Evolutionary conservation across 2,329 filamentous ascomycete species (phyloP).

Genomic region (Acrocalymma vagum): DNA sequence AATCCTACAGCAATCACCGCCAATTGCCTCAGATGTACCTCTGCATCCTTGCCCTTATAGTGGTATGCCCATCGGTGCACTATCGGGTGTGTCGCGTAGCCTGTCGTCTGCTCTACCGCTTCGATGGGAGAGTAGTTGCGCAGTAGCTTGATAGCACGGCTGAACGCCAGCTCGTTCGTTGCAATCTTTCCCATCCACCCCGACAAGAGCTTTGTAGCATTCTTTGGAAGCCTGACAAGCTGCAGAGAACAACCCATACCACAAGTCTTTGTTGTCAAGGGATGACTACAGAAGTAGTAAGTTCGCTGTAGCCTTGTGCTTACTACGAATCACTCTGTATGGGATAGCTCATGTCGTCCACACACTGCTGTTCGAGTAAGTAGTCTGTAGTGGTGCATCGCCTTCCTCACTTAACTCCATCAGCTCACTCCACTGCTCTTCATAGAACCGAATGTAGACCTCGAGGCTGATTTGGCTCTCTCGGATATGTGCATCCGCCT

Average conservation of each 20-base stretch:
- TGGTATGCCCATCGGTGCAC: slow-evolving; percentile 24
- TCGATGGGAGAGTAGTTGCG: slow-evolving; percentile 35
- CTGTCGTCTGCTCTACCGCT: slow-evolving; percentile 13
- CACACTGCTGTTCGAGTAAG: slow-evolving; percentile 34
- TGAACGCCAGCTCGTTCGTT: slow-evolving; percentile 23
- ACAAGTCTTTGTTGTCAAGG: slow-evolving; percentile 33
- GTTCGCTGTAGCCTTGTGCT: slow-evolving; percentile 26
- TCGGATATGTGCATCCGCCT: slow-evolving; percentile 30
- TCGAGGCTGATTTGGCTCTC: slow-evolving; percentile 21
- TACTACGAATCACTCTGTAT: slow-evolving; percentile 32
- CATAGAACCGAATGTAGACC: slow-evolving; percentile 32
- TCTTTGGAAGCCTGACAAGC: slow-evolving; percentile 7
- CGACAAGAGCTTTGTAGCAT: slow-evolving; percentile 14
- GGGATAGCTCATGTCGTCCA: slow-evolving; percentile 43
- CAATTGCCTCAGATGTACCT: slow-evolving; percentile 13
- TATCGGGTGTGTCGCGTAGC: slow-evolving; percentile 27
- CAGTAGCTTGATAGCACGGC: slow-evolving; percentile 25
- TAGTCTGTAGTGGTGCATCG: slow-evolving; percentile 26
- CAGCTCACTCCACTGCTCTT: slow-evolving; percentile 34
- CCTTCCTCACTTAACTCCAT: slow-evolving; percentile 15
- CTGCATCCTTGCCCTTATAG: slow-evolving; percentile 19
- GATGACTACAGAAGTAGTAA: slow-evolving; percentile 40
- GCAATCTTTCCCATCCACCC: slow-evolving; percentile 20
- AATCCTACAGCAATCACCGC: slow-evolving; percentile 19
- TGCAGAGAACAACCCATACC: slow-evolving; percentile 30